These are phyloP conservation scores for Chlorophyllum brunneum DNA, from an alignment of 768 basidiomycete species.

Conservation along the genomic window DNA sequence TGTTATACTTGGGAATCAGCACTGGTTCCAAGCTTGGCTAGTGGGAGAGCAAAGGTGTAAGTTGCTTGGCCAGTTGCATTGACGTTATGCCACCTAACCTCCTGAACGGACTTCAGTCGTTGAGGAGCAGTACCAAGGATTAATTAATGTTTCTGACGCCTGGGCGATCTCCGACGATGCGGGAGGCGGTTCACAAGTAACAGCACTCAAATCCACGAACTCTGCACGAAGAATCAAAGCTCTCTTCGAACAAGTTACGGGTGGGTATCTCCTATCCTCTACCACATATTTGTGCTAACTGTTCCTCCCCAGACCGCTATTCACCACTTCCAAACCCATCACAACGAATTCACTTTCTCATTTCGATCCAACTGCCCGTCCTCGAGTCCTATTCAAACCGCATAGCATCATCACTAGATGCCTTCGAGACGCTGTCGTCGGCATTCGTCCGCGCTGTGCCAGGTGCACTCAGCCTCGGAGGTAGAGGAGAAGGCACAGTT, in stretches of 20 bases:
- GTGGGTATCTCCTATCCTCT: constrained; percentile 35
- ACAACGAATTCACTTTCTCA: constrained; percentile 82
- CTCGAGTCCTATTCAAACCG: constrained; percentile 74
- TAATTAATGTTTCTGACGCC: constrained; percentile 77
- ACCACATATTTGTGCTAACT: not conserved
- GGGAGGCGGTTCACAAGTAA: constrained; percentile 36
- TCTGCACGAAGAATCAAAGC: constrained; percentile 83
- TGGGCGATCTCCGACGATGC: constrained; percentile 76
- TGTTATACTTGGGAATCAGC: constrained; percentile 73
- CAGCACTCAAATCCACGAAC: constrained; percentile 65
- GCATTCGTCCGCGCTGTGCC: constrained; percentile 88
- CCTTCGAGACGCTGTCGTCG: constrained; percentile 89
- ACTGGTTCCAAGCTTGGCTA: constrained; percentile 93
- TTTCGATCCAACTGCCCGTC: constrained; percentile 80
- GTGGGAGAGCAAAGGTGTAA: constrained; percentile 85
- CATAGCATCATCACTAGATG: constrained; percentile 82
- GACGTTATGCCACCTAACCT: not conserved
- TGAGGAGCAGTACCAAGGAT: constrained; percentile 81
- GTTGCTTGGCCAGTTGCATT: constrained; percentile 22
- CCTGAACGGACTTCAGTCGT: constrained; percentile 51
- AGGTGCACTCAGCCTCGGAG: constrained; percentile 69
- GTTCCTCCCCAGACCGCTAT: constrained; percentile 74
- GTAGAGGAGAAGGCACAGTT: constrained; percentile 35
- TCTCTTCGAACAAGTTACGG: constrained; percentile 89
- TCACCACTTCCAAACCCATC: constrained; percentile 74